Base-by-base conservation (phyloP, 192 early-diverging fungal genomes). In the Radiomyces spectabilis region DNA sequence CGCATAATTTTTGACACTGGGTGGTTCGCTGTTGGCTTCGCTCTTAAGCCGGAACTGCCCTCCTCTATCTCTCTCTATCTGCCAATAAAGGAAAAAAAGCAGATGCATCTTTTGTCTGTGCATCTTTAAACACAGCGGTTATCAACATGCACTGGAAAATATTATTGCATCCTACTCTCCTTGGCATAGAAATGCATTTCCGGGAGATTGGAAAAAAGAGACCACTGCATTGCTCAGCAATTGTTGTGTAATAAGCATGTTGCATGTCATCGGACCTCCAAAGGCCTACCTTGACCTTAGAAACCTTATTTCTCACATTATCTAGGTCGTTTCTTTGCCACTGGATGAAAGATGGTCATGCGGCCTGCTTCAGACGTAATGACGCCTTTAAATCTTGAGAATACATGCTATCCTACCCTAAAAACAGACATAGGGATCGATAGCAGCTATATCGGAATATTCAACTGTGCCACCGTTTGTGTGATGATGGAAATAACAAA, bases 1-100 rank as follows among this genome's bases (percentile, higher is more conserved):
- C 56, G 64, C 64, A 66, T 66, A 66, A 66, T 66, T 66, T 66
- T 66, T 66, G 44, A 27, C 21, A 34, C 40, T 21, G 34, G 57
- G 57, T 39, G 58, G 53, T 22, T 62, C 60, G 48, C 39, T 38
- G 24, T 55, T 59, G 64, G 57, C 57, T 54, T 60, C 64, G 64
- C 63, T 66, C 24, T 30, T 26, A 54, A 52, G 57, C 57, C 52
- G 60, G 60, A 55, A 31, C 60, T 62, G 21, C 43, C 59, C 51
- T 22, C 13, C 46, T 21, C 24, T 22, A 1, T 13, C 15, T 1
- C 15, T 13, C 30, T 31, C 30, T 0, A 48, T 30, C 30, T 7
- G 24, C n/a, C 8, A 48, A 48, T n/a, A n/a, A n/a, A n/a, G n/a
- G 30, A 29, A 27, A 48, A 48, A 48, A 48, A 9, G 46, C 24